A percentile compares a stretch with the other conserved stretches of the same genome.
Evolutionary conservation across 129 eudicot genomes (phyloP).

Genomic region (Chrysanthemum seticuspe): DNA sequence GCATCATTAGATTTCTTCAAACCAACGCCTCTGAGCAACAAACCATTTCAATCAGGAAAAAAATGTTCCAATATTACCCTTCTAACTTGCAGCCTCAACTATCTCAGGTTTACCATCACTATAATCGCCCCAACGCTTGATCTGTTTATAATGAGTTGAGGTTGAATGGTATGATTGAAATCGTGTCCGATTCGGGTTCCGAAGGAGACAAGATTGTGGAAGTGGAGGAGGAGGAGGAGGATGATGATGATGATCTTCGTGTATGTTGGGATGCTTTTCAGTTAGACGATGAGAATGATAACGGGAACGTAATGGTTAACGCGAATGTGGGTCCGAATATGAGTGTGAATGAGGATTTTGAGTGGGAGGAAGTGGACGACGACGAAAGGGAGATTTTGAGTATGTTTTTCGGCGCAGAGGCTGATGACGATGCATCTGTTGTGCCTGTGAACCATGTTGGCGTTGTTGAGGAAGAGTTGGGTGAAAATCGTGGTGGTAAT

Average conservation of each 20-base stretch:
- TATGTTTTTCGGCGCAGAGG: constrained; percentile 40
- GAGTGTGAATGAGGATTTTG: constrained; percentile 42
- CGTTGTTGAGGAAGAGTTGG: constrained; percentile 15
- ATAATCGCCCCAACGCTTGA: constrained; percentile 69
- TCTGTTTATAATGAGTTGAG: not conserved
- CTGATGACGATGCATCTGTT: constrained; percentile 45
- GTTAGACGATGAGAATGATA: constrained; percentile 28
- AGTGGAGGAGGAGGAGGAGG: constrained; percentile 18
- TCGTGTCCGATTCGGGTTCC: constrained; percentile 26
- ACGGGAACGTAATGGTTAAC: not conserved
- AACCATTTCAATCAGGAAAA: constrained; percentile 29
- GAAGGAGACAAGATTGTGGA: constrained; percentile 20
- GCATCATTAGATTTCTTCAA: constrained; percentile 27
- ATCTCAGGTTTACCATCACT: constrained; percentile 68
- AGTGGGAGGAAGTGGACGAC: constrained; percentile 71
- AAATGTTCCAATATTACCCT: constrained; percentile 13
- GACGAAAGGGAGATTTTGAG: constrained; percentile 49
- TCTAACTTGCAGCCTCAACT: constrained; percentile 51
- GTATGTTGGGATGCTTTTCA: constrained; percentile 58
- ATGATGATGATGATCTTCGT: constrained; percentile 32
- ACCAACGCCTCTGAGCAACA: constrained; percentile 36
- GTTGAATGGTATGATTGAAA: constrained; percentile 12
- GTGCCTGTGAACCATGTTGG: constrained; percentile 14
- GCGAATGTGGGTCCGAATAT: not conserved
- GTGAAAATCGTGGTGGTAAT: constrained; percentile 19